Evolutionary conservation across 495 filamentous ascomycete species (phyloP).

Genomic region (Bacidia gigantensis): DNA sequence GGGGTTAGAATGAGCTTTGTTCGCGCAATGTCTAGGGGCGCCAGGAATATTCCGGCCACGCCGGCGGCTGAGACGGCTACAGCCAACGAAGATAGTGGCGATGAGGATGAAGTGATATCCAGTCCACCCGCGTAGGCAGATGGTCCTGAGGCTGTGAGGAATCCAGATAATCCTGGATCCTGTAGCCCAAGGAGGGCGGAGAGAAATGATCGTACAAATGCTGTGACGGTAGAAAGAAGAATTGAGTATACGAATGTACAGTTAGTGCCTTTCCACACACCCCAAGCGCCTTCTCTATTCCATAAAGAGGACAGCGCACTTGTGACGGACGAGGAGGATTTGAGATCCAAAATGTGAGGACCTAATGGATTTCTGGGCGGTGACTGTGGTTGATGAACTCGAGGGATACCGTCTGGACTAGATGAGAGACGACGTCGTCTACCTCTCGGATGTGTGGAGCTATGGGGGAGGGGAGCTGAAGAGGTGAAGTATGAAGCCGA

Average conservation of each 20-base stretch:
- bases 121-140: slow-evolving; percentile 27
- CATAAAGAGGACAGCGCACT: slow-evolving; percentile 74
- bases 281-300: slow-evolving; percentile 78
- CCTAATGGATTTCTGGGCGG: slow-evolving; percentile 23
- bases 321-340: slow-evolving; percentile 56
- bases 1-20: slow-evolving; percentile 78
- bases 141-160: slow-evolving; percentile 7
- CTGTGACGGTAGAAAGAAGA: slow-evolving; percentile 71
- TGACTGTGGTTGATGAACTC: slow-evolving; percentile 18
- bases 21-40: slow-evolving; percentile 79
- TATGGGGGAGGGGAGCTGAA: slow-evolving; percentile 39
- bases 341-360: slow-evolving; percentile 53
- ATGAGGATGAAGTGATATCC: slow-evolving; percentile 55
- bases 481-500: slow-evolving; percentile 81
- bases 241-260: slow-evolving; percentile 79
- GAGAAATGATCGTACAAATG: slow-evolving; percentile 71
- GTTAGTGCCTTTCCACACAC: slow-evolving; percentile 89
- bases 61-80: slow-evolving; percentile 75
- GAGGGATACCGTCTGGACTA: slow-evolving; percentile 24
- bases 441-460: slow-evolving; percentile 36
- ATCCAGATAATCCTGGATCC: slow-evolving; percentile 42
- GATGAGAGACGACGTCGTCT: slow-evolving; percentile 22
- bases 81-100: slow-evolving; percentile 56
- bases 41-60: slow-evolving; percentile 60
- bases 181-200: slow-evolving; percentile 73